Conservation (phyloP, 495 filamentous ascomycete genomes). For the Penicillium lividum region DNA sequence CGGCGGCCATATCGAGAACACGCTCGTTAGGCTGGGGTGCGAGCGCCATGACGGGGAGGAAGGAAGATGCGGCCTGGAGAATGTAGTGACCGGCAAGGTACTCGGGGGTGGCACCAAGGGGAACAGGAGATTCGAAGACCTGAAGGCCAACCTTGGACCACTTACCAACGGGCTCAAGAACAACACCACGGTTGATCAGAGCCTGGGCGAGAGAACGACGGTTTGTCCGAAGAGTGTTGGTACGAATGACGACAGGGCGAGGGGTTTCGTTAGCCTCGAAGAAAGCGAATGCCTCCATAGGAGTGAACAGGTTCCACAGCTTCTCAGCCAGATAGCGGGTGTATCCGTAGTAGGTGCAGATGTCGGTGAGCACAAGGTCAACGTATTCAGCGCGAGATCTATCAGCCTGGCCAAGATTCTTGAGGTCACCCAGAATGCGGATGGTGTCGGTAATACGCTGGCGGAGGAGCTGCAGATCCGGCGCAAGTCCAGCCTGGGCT, state of each 20-base stretch:
- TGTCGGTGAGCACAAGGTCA: constrained; percentile 80
- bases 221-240: constrained; percentile 92
- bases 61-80: constrained; percentile 93
- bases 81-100: constrained; percentile 98
- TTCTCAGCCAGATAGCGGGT: constrained; percentile 82
- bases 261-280: constrained; percentile 97
- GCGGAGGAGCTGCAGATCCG: constrained; percentile 85
- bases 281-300: constrained; percentile 94
- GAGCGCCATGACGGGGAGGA: constrained; percentile 96
- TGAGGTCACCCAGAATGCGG: constrained; percentile 84
- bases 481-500: constrained; percentile 64
- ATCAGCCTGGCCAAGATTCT: constrained; percentile 72
- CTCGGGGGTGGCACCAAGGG: constrained; percentile 95
- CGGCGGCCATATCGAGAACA: constrained; percentile 92
- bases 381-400: constrained; percentile 86
- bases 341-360: constrained; percentile 93
- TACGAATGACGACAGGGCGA: constrained; percentile 84
- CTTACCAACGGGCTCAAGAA: constrained; percentile 94
- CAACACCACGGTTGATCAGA: constrained; percentile 95
- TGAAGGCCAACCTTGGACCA: constrained; percentile 98
- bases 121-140: constrained; percentile 90
- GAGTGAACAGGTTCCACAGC: constrained; percentile 85
- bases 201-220: constrained; percentile 89
- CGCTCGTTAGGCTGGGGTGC: constrained; percentile 92
- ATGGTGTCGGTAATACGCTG: constrained; percentile 92